Evolutionary conservation across 176 grass and related monocot genomes (phyloP).

Genomic region (Typha latifolia): DNA sequence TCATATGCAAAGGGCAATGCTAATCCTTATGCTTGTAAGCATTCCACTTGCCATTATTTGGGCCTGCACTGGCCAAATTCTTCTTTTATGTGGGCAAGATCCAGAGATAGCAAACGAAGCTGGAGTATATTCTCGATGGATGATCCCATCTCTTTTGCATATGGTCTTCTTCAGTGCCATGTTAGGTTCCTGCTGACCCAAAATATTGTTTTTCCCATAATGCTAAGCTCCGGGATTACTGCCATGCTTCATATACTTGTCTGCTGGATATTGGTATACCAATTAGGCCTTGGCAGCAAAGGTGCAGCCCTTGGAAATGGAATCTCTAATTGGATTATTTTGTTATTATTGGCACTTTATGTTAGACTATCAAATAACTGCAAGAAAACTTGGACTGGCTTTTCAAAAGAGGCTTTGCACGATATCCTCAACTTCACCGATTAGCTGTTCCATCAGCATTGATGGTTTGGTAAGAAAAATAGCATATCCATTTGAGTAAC

Average conservation of each 20-base stretch:
- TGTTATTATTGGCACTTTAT: conserved; percentile 35
- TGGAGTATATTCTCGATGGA: conserved; percentile 55
- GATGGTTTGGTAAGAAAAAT: conserved; percentile 75
- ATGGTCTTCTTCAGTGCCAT: conserved; percentile 17
- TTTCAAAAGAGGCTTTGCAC: too few relatives aligned
- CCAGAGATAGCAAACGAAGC: conserved; percentile 52
- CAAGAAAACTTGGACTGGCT: conserved; percentile 37
- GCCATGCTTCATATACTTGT: conserved; percentile 46
- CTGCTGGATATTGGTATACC: conserved; percentile 71
- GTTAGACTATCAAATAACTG: conserved; percentile 42
- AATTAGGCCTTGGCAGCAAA: conserved; percentile 45
- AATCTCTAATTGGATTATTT: conserved; percentile 46
- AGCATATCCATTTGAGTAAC: not conserved
- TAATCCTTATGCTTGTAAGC: conserved; percentile 51
- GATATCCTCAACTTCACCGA: too few relatives aligned
- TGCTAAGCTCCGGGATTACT: conserved; percentile 51
- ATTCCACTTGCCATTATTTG: too few relatives aligned
- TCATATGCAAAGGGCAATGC: conserved; percentile 61
- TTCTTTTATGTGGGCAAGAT: too few relatives aligned
- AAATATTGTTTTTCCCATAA: conserved; percentile 51
- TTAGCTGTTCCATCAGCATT: conserved; percentile 72
- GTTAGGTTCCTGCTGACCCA: conserved; percentile 56
- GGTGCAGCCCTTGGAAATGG: conserved; percentile 50
- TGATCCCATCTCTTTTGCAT: conserved; percentile 59
- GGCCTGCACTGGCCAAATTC: too few relatives aligned